These are phyloP conservation scores for Pestalotiopsis sp. DNA, from an alignment of 2,329 filamentous ascomycete species.

Conservation along the genomic window DNA sequence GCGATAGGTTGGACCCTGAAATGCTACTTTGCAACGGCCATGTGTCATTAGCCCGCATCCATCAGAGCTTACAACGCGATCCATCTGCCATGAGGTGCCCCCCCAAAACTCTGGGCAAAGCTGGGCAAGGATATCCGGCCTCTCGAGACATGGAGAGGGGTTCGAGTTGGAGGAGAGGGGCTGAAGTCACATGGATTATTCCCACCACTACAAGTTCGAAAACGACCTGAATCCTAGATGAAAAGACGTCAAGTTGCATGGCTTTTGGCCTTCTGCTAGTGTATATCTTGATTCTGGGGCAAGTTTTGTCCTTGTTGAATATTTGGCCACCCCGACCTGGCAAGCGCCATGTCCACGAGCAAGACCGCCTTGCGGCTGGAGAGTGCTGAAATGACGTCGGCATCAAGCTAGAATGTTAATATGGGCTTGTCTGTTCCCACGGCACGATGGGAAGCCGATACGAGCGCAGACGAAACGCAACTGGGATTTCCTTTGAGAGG, in stretches of 20 bases:
- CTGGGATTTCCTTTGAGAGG: background rate
- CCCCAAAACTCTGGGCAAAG: background rate
- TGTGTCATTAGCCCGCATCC: background rate
- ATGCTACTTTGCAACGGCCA: background rate
- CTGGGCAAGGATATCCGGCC: background rate
- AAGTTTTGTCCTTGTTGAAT: background rate
- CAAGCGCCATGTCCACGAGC: background rate
- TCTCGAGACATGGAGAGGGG: constrained; percentile 1
- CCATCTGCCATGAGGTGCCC: background rate
- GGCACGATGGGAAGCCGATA: background rate
- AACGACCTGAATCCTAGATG: background rate
- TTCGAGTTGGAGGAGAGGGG: background rate
- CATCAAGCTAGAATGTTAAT: background rate
- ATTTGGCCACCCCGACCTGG: background rate
- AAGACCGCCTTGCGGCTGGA: background rate
- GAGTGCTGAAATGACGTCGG: background rate
- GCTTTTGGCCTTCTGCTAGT: background rate
- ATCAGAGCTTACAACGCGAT: background rate
- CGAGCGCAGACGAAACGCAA: background rate
- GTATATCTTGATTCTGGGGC: background rate
- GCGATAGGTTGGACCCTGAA: constrained; percentile 1
- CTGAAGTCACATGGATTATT: constrained; percentile 4
- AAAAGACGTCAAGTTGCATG: background rate
- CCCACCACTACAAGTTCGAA: background rate
- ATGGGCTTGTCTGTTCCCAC: background rate